Evolutionary conservation across 1,284 basidiomycete genomes (phyloP), one percentile per base, ranked within the genome.

Genomic region (Cryptococcus depauperatus): DNA sequence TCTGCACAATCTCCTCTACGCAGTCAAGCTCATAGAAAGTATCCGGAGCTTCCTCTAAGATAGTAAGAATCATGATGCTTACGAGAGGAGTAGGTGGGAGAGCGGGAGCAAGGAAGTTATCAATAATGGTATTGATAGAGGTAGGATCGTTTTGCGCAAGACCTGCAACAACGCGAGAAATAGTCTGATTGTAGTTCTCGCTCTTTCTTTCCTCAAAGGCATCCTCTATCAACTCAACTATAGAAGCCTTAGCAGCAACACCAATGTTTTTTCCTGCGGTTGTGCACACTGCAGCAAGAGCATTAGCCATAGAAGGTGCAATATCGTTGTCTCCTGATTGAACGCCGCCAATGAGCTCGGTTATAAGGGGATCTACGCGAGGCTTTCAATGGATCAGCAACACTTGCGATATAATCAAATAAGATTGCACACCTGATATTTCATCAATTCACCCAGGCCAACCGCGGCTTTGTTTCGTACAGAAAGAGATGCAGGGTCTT

Each of bases 371-470:
- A 52, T 74, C 74, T 25, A 75, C 73, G 46, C 74, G 73, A 38
- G 71, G 68, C 65, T 73, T 35, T 25, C 13, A 23, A 19, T 22
- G 13, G 19, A 21, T 88, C 84, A 27, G n/a, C 32, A 13, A 8
- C 13, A 37, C 13, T 8, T 26, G 6, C 22, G 2, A 3, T 4
- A 16, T 13, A 37, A 3, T 10, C 4, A 3, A 27, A 9, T 8
- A 23, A 21, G 5, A n/a, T 4, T 82, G 47, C 87, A 74, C 3
- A 86, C 81, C 61, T 93, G 90, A 63, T 82, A 83, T 58, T 80
- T 81, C 91, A 98, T 96, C 64, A 98, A 75, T n/a, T 82, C 79
- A 19, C 91, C 92, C 0, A 98, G 76, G 23, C 86, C 92, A 25
- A 81, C 76, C 0, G 83, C 88, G 0, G 91, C 92, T 43, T 80